These are phyloP conservation scores for Cercis canadensis DNA, from an alignment of 306 rosid genomes.

Conservation along the genomic window DNA sequence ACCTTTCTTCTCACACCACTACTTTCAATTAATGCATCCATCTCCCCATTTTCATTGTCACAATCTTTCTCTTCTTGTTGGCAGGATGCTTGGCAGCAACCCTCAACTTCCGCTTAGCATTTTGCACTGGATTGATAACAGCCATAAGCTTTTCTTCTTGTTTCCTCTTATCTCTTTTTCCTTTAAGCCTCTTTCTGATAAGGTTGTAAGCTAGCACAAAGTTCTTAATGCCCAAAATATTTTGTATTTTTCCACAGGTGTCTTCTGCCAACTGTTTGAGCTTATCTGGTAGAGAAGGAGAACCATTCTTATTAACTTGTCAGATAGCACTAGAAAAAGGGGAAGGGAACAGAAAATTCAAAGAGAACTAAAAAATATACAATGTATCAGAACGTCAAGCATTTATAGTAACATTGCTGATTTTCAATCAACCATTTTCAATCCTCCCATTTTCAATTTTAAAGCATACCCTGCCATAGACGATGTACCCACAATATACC, in stretches of 20 bases:
- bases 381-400: background rate
- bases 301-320: conserved; percentile 13
- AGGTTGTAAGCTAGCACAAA: conserved; percentile 58
- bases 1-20: conserved; percentile 15
- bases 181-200: conserved; percentile 65
- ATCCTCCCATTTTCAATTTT: background rate
- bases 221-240: conserved; percentile 60
- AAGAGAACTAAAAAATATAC: background rate
- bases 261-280: conserved; percentile 68
- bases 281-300: conserved; percentile 52
- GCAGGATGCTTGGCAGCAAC: conserved; percentile 75
- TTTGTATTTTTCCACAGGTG: conserved; percentile 51
- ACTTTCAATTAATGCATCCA: conserved; percentile 45
- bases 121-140: conserved; percentile 73
- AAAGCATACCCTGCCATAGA: too few relatives aligned
- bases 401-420: background rate
- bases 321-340: background rate
- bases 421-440: too few relatives aligned
- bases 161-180: conserved; percentile 80
- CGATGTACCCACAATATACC: background rate
- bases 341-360: background rate
- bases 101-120: conserved; percentile 78
- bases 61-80: conserved; percentile 78
- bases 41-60: conserved; percentile 62
- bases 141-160: conserved; percentile 86